Base-by-base conservation (phyloP, 169 alveolate species). In the Eimeria sp. region DNA sequence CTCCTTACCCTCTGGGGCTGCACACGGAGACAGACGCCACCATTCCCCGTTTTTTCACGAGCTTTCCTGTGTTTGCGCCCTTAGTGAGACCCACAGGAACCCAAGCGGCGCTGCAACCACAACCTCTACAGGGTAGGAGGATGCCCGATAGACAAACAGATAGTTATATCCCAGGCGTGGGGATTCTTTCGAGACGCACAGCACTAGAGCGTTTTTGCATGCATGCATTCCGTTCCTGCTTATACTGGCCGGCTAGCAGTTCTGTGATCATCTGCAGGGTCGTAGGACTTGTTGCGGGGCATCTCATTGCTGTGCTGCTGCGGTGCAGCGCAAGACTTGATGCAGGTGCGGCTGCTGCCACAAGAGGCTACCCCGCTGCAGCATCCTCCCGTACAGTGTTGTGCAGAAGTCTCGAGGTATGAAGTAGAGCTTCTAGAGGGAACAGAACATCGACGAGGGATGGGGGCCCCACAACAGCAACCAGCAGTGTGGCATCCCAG, bases 31-130 rank as follows among this genome's bases (percentile, higher is more conserved):
- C 49, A 3, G 82, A 72, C 25, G 49, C 45, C 82, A 61, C 45
- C 1, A 25, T 34, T 34, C 90, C 90, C 25, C 65, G 65, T 10
- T 72, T 47, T 7, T 63, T 20, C 49, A 82, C 90, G 30, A 82
- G 90, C 90, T 49, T 82, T 47, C 90, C 90, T 3, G 90, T 82
- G 20, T 82, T 82, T 34, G 47, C 58, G 47, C 90, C 90, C 49
- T 82, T 58, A 47, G 54, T 7, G 47, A 70, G 80, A 16, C 43
- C 43, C 47, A 7, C 47, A 20, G 80, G 10, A 20, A 47, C 80
- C 51, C 49, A 70, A 34, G 16, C 43, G 47, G 18, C 80, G 49
- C 80, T 70, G 47, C 49, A 70, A 49, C 80, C 43, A 11, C 80
- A n/a, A n/a, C 51, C 80, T 6, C 51, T 70, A 34, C 80, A 70